Evolutionary conservation across 2,329 filamentous ascomycete species (phyloP).

Genomic region (Neoascochyta sp.): DNA sequence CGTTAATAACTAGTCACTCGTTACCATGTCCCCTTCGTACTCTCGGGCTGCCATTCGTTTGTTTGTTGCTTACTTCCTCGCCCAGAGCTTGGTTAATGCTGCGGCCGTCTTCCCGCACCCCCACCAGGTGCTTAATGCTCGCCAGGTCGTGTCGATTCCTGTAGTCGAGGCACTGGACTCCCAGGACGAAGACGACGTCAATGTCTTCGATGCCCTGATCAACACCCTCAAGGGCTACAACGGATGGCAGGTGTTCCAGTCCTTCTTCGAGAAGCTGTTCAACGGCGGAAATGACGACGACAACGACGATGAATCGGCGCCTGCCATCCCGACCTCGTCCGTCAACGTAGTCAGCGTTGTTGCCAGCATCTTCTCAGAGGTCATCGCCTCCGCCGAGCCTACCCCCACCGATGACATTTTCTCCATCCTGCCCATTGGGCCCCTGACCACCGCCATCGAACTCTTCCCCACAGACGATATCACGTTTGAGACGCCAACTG

Average conservation of each 20-base stretch:
- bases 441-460: slow-evolving; percentile 10
- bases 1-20: slow-evolving; percentile 10
- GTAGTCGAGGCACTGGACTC: slow-evolving; percentile 4
- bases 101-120: slow-evolving; percentile 7
- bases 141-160: slow-evolving; percentile 5
- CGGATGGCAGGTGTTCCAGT: slow-evolving; percentile 12
- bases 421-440: slow-evolving; percentile 12
- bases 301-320: not conserved
- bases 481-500: not conserved
- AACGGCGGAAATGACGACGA: slow-evolving; percentile 2
- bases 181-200: slow-evolving; percentile 1
- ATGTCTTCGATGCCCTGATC: slow-evolving; percentile 8
- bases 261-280: slow-evolving; percentile 13
- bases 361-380: slow-evolving; percentile 4
- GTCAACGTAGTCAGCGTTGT: slow-evolving; percentile 6
- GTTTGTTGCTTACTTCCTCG: slow-evolving; percentile 7
- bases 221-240: slow-evolving; percentile 8
- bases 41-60: slow-evolving; percentile 11
- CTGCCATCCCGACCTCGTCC: slow-evolving; percentile 1
- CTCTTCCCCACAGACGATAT: slow-evolving; percentile 4
- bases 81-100: slow-evolving; percentile 9
- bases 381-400: slow-evolving; percentile 2
- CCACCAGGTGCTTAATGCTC: slow-evolving; percentile 4
- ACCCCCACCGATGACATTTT: slow-evolving; percentile 4
- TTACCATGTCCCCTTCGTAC: slow-evolving; percentile 8